Percentiles rank a stretch among this genome's conserved stretches.
Conservation (phyloP, 208 protist genomes). For the Phytomonas serpens region DNA sequence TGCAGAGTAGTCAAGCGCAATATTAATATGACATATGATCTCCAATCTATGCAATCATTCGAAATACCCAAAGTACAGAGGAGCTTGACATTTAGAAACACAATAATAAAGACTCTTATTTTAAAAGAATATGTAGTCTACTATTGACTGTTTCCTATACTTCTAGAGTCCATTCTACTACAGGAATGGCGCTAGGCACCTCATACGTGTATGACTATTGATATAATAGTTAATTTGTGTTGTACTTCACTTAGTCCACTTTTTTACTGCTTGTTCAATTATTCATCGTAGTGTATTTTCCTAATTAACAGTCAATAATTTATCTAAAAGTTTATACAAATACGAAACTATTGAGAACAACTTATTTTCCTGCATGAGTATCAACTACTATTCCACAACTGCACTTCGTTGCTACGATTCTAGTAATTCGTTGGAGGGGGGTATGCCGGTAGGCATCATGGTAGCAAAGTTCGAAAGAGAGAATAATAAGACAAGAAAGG, state of each 20-base stretch:
- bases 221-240: background rate
- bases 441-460: background rate
- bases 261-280: background rate
- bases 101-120: background rate
- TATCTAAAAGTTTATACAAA: background rate
- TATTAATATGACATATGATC: background rate
- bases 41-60: slow-evolving; percentile 3
- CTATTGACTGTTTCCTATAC: background rate
- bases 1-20: background rate
- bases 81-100: background rate
- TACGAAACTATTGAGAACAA: background rate
- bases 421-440: background rate
- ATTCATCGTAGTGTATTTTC: background rate
- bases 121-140: background rate
- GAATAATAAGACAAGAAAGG: slow-evolving; percentile 14
- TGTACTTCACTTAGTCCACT: background rate
- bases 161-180: background rate
- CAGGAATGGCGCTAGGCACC: background rate
- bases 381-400: background rate
- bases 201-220: background rate
- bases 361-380: background rate
- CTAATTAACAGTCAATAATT: background rate
- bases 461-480: background rate
- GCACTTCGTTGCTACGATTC: background rate
- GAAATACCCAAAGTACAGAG: background rate